Evolutionary conservation across 139 green algal genomes (phyloP), one percentile per base, ranked within the genome.

Genomic region (Mesostigma viride): DNA sequence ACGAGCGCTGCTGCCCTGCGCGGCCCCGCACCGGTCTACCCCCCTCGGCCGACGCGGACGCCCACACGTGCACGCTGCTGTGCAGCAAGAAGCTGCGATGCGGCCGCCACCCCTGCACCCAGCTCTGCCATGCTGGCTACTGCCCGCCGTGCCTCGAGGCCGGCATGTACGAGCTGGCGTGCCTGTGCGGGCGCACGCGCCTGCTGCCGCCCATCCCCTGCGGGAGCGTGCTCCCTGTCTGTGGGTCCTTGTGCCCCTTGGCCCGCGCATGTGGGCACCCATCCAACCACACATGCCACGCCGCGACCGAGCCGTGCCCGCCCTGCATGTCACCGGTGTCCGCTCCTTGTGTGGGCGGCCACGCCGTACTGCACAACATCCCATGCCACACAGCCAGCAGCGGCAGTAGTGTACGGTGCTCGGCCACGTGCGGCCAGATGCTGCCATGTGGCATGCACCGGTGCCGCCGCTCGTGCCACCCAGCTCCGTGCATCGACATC

Each of bases 61-160:
- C 63, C 3, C 70, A 76, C 35, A 33, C 73, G 24, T 76, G 70
- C 45, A 57, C 69, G 35, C 48, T 76, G 26, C 17, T 56, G 8
- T 76, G 70, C 27, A 45, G 70, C 3, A 76, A 76, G 62, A 76
- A 76, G 70, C 36, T 76, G 8, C 62, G 56, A 14, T 76, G 70
- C 59, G 70, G 70, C 2, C 46, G 35, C 14, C 70, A 76, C 57
- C 31, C 35, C n/a, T 76, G 70, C 62, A 31, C 30, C 24, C 64
- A 72, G 70, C 64, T 76, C 22, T 76, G 70, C 28, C 70, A 76
- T 31, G 11, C 64, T 28, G 70, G 70, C 4, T 57, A 76, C 53
- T 76, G 70, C 35, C 70, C 70, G n/a, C 70, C 70, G 11, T 76
- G 70, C 35, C 22, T 76, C 3, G 56, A 47, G 8, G 32, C 63